Evolutionary conservation across 805 yeast species (phyloP).

Genomic region (Yarrowia bubula): DNA sequence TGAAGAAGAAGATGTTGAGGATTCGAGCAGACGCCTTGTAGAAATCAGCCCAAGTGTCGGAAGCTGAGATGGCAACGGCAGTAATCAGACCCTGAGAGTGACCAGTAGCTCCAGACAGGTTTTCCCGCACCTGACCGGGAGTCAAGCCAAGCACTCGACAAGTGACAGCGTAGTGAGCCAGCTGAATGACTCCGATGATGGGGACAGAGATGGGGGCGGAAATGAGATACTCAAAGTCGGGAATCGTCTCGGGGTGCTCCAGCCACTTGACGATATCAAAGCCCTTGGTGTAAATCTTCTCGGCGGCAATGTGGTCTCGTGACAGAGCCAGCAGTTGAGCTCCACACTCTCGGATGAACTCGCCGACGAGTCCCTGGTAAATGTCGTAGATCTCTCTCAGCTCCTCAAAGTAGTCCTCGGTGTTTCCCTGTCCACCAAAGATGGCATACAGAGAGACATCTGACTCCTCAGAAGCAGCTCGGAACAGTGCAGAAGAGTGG

Average conservation of each 20-base stretch:
- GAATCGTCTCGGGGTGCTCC: conserved; percentile 77
- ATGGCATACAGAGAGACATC: conserved; percentile 72
- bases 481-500: conserved; percentile 60
- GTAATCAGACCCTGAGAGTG: conserved; percentile 66
- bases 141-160: conserved; percentile 78
- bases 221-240: conserved; percentile 82
- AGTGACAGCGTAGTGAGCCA: conserved; percentile 88
- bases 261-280: conserved; percentile 88
- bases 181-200: conserved; percentile 92
- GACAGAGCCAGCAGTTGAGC: conserved; percentile 65
- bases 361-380: conserved; percentile 71
- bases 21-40: conserved; percentile 70
- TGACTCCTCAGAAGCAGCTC: conserved; percentile 51
- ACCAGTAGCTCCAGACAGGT: conserved; percentile 49
- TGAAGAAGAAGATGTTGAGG: conserved; percentile 80
- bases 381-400: conserved; percentile 77
- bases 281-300: conserved; percentile 90
- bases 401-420: conserved; percentile 97
- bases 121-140: conserved; percentile 81
- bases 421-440: conserved; percentile 99
- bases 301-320: conserved; percentile 69
- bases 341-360: conserved; percentile 69
- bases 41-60: conserved; percentile 83
- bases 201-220: conserved; percentile 96
- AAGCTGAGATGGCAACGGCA: conserved; percentile 82